These are phyloP conservation scores for Trichoderma atroviride DNA, from an alignment of 2,329 filamentous ascomycete species.

Conservation along the genomic window DNA sequence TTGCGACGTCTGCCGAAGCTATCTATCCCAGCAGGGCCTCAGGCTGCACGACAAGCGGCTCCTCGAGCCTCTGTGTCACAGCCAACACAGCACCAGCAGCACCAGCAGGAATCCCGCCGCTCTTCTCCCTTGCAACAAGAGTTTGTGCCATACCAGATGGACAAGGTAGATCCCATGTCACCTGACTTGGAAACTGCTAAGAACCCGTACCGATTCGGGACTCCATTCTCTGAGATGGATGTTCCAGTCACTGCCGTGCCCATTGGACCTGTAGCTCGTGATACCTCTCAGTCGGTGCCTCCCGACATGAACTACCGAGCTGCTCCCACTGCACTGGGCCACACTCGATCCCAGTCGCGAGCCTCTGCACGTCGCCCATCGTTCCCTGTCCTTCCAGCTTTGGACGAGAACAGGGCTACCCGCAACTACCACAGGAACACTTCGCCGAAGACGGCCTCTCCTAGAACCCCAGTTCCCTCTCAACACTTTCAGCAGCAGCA, in stretches of 20 bases:
- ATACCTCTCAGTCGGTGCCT: constrained; percentile 86
- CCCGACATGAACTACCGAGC: constrained; percentile 84
- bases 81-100: constrained; percentile 32
- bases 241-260: constrained; percentile 77
- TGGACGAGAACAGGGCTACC: constrained; percentile 64
- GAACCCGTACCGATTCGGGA: constrained; percentile 74
- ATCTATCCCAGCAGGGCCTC: constrained; percentile 54
- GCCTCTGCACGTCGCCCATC: constrained; percentile 66
- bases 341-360: constrained; percentile 55
- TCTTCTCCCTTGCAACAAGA: constrained; percentile 33
- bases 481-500: background rate
- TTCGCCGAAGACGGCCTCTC: constrained; percentile 42
- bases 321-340: constrained; percentile 37
- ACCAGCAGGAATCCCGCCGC: constrained; percentile 29
- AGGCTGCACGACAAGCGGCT: constrained; percentile 34
- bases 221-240: constrained; percentile 88
- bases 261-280: constrained; percentile 72
- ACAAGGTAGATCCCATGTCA: constrained; percentile 53
- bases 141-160: constrained; percentile 57
- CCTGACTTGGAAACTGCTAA: constrained; percentile 60
- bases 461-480: constrained; percentile 38
- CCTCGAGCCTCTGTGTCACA: constrained; percentile 37
- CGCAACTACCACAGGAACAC: constrained; percentile 40
- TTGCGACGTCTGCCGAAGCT: constrained; percentile 65
- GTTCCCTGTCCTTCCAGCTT: constrained; percentile 67